Conservation (phyloP, 129 eudicot genomes). For the Gnaphalium uliginosum region DNA sequence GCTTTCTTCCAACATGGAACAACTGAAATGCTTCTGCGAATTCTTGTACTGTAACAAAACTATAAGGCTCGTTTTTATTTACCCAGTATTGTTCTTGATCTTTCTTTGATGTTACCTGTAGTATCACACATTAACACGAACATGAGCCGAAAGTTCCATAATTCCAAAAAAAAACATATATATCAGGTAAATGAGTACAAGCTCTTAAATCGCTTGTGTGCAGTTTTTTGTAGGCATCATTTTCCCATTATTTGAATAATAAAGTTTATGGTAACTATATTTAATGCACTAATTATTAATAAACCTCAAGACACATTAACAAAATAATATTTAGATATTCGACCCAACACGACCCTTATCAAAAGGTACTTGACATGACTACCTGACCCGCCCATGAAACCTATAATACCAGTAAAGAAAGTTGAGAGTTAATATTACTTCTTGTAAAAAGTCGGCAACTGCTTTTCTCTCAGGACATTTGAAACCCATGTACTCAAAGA, state of each 20-base stretch:
- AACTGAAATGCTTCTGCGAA: slow-evolving; percentile 71
- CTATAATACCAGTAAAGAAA: not conserved
- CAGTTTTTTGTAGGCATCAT: too few relatives aligned
- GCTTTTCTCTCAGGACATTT: slow-evolving; percentile 69
- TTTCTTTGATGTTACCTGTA: slow-evolving; percentile 71
- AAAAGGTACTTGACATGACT: not conserved
- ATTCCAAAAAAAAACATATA: not conserved
- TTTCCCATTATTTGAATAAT: too few relatives aligned
- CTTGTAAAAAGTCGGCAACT: slow-evolving; percentile 70
- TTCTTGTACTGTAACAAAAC: slow-evolving; percentile 56
- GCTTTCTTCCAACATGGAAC: slow-evolving; percentile 68
- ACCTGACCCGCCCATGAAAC: not conserved
- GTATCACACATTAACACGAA: slow-evolving; percentile 6
- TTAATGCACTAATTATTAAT: too few relatives aligned
- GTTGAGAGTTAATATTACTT: slow-evolving; percentile 39
- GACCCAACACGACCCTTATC: not conserved
- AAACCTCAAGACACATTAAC: too few relatives aligned
- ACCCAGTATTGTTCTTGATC: slow-evolving; percentile 79
- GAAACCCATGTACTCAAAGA: slow-evolving; percentile 60
- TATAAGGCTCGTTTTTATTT: slow-evolving; percentile 41
- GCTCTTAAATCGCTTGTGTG: too few relatives aligned
- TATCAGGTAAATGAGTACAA: not conserved
- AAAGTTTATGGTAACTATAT: too few relatives aligned
- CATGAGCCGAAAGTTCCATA: not conserved
- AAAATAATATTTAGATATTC: too few relatives aligned